A percentile compares a stretch with the other conserved stretches of the same genome.
phyloP scores from a whole-genome alignment of 2,329 filamentous ascomycete genomes.

The Harringtonia lauricola region DNA sequence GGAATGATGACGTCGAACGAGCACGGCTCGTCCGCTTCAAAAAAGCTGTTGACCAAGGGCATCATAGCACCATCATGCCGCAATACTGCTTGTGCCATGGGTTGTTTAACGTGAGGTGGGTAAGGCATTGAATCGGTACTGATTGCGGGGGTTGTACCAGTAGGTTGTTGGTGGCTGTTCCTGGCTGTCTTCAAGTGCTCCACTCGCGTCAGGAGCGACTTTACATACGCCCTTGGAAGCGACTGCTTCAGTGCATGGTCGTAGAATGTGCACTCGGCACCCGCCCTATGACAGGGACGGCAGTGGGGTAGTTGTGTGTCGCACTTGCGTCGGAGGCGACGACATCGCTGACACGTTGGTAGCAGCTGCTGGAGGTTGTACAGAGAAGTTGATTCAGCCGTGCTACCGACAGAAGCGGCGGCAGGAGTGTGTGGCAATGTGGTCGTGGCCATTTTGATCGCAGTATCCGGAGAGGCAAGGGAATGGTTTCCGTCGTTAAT shows the following conservation, averaged over 20 bases:
- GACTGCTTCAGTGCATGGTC: slow-evolving; percentile 12
- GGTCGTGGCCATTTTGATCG: no score
- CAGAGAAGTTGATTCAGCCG: no score
- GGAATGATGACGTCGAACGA: slow-evolving; percentile 10
- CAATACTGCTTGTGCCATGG: not conserved
- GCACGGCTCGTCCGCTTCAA: no score
- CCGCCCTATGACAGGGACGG: slow-evolving; percentile 6
- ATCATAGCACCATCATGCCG: not conserved
- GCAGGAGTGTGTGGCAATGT: no score
- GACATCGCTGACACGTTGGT: slow-evolving; percentile 11
- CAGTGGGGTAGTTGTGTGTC: slow-evolving; percentile 11
- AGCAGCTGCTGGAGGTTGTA: slow-evolving; percentile 8
- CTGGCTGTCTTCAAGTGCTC: slow-evolving; percentile 9
- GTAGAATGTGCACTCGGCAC: slow-evolving; percentile 8
- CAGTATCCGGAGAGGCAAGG: no score
- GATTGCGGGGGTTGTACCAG: not conserved
- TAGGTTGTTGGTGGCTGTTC: not conserved
- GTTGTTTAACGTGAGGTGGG: not conserved
- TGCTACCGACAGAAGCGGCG: no score
- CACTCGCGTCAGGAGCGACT: slow-evolving; percentile 8
- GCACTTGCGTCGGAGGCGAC: slow-evolving; percentile 10
- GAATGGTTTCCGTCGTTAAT: no score
- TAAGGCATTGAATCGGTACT: not conserved
- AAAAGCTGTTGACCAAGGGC: no score
- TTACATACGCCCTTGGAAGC: slow-evolving; percentile 9